Base-by-base conservation (phyloP, 1,284 basidiomycete species). In the Fistulina hepatica region DNA sequence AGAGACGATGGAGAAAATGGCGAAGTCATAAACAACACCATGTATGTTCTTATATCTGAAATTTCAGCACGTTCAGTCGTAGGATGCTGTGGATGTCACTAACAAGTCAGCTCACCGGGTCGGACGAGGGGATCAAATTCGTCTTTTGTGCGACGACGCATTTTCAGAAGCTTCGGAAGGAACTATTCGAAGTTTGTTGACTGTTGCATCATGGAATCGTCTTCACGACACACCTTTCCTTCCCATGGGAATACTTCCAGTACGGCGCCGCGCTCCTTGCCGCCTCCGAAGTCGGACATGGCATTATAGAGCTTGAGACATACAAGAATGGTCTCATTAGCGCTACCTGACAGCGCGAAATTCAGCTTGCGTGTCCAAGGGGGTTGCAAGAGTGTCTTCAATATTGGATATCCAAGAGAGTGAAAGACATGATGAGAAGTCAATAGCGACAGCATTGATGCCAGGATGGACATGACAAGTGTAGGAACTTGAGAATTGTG, bases 201-300 rank as follows among this genome's bases (percentile, higher is more conserved):
- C n/a, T 33, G 34, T 31, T 33, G 39, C 44, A 32, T 12, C 16
- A 19, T 30, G 24, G 19, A 20, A 42, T 28, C 17, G 33, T 33
- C 17, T 22, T 20, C 9, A 37, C 6, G 28, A 50, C 44, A 5
- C 41, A 78, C 82, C 64, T 85, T 88, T 22, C 67, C 63, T 37
- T 83, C 81, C 84, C 85, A 89, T 5, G 72, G 67, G 52, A 85
- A 81, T 0, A 60, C 59, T 37, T 85, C 82, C 20, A 77, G 54
- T 1, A 82, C 59, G 0, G 59, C 47, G 46, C 71, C 77, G 34
- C 69, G 65, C 43, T 85, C 81, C 19, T 64, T 58, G 6, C 81
- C 79, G 21, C 76, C 67, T 2, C 68, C 74, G 49, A 80, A 85
- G 1, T 53, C 50, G 3, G 79, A 75, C 44, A 85, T 64, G 0